Percentiles rank a stretch among this genome's conserved stretches.
Conservation (phyloP, 192 early-diverging fungal genomes). For the Chytriomyces confervae region DNA sequence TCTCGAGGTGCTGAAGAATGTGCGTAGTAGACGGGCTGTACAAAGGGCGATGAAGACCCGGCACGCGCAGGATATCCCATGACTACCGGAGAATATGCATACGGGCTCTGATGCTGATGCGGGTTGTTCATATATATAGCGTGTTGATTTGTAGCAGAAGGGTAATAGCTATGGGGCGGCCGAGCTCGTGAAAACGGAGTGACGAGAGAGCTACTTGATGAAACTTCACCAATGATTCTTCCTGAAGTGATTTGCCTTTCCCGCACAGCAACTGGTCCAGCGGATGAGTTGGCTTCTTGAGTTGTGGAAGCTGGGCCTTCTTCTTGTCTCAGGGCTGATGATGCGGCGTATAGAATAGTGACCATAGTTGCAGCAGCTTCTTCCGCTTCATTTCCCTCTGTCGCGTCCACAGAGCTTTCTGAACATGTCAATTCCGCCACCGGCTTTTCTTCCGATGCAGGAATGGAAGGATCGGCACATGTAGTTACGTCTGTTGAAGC, state of each 20-base stretch:
- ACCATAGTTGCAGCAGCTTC: constrained; percentile 13
- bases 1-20: too few species aligned
- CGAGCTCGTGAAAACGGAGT: background rate
- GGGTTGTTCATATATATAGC: background rate
- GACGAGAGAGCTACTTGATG: too few species aligned
- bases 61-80: background rate
- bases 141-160: background rate
- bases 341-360: background rate
- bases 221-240: too few species aligned
- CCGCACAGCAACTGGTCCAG: background rate
- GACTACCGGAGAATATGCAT: background rate
- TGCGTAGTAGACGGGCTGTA: too few species aligned
- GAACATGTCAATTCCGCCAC: too few species aligned
- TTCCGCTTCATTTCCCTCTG: background rate
- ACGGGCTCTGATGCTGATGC: background rate
- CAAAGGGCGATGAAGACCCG: too few species aligned
- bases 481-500: too few species aligned
- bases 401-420: background rate
- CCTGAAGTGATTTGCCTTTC: background rate
- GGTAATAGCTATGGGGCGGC: background rate
- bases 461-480: too few species aligned
- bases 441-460: too few species aligned
- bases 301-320: background rate
- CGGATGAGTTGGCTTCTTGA: background rate
- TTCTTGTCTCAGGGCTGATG: background rate